Evolutionary conservation across 176 grass and related monocot genomes (phyloP), one percentile per base, ranked within the genome.

Genomic region (Elaeis guineensis): DNA sequence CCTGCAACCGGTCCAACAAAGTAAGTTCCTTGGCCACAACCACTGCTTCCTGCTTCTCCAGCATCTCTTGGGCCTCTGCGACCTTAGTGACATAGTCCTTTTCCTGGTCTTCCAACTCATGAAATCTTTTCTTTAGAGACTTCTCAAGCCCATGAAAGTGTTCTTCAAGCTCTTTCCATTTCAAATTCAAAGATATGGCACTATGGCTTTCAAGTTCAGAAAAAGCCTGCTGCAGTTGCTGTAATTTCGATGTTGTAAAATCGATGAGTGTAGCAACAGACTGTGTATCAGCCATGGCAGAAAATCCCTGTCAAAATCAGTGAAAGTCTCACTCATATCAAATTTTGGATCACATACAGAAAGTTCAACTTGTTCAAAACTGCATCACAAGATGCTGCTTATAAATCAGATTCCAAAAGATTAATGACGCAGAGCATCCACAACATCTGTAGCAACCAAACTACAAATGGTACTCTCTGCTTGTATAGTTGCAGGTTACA

Each of bases 111-210:
- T 90, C 84, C 3, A 95, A 75, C 57, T 84, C 90, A 12, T 78
- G 64, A 39, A 95, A 86, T 57, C 79, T 80, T 64, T 68, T 76
- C 69, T 86, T 95, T 19, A 95, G 73, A 0, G 90, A 90, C 52
- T 77, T 84, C 39, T 95, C 90, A 21, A 95, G 90, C 3, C 90
- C 90, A 30, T 71, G 82, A 58, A 95, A 95, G 70, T 95, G 90
- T 14, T 86, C 90, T 64, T 95, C 90, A n/a, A 95, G 86, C 24
- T 95, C 82, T 78, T 90, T 86, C 90, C 90, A 95, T 79, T 95
- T 95, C 4, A 95, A 53, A 64, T 81, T 95, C 77, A 95, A 58
- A 63, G 82, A 80, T 49, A 95, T 68, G 19, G 83, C 71, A 17
- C 66, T 86, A 64, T 84, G 80, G 57, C 83, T 86, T 61, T 95